Evolutionary conservation across 129 eudicot genomes (phyloP).

Genomic region (Chrysanthemum seticuspe): DNA sequence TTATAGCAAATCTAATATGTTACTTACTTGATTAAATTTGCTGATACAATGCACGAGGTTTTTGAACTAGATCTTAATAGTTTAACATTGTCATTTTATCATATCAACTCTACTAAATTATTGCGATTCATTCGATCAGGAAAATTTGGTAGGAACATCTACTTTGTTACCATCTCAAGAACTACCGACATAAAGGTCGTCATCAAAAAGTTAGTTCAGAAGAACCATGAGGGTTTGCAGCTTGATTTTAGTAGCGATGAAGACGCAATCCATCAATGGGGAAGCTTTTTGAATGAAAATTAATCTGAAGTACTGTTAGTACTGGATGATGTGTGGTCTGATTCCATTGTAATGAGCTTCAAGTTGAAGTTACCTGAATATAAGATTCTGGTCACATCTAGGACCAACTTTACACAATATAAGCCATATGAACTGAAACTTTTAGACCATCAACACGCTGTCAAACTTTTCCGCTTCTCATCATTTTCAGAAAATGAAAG

Average conservation of each 20-base stretch:
- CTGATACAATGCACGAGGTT: too few relatives aligned
- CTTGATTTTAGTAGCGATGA: not conserved
- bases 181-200: slow-evolving; percentile 6
- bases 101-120: not conserved
- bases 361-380: slow-evolving; percentile 14
- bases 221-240: not conserved
- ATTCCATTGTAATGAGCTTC: not conserved
- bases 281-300: slow-evolving; percentile 16
- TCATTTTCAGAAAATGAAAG: slow-evolving; percentile 18
- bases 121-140: not conserved
- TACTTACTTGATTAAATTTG: too few relatives aligned
- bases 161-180: slow-evolving; percentile 12
- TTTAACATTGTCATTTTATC: not conserved
- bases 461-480: slow-evolving; percentile 16
- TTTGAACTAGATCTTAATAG: too few relatives aligned
- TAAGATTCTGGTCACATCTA: slow-evolving; percentile 33
- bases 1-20: too few relatives aligned
- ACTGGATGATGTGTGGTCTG: slow-evolving; percentile 28
- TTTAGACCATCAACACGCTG: slow-evolving; percentile 26
- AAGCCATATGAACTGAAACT: slow-evolving; percentile 11
- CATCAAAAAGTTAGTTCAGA: slow-evolving; percentile 11
- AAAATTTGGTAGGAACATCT: slow-evolving; percentile 15
- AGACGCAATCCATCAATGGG: slow-evolving; percentile 19
- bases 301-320: slow-evolving; percentile 17
- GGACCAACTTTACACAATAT: slow-evolving; percentile 16